Evolutionary conservation across 345 rosid species (phyloP), one percentile per base, ranked within the genome.

Genomic region (Boechera retrofracta): DNA sequence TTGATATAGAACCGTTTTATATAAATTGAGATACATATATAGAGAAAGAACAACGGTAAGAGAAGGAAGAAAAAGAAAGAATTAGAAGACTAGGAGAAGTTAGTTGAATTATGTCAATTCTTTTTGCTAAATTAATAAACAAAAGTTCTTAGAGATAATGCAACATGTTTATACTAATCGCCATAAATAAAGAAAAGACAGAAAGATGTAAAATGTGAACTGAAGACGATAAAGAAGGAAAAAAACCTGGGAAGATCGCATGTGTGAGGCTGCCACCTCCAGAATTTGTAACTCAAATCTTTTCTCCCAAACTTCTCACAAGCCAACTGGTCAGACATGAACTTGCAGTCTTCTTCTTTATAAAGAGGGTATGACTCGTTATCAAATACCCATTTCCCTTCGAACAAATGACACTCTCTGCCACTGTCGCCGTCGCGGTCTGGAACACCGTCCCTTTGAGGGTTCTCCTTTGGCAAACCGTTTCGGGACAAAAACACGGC

Each of bases 221-320:
- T 35, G 24, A 16, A 47, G 55, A 71, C 7, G 7, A 68, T 2
- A 48, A 28, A 59, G 73, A 64, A 48, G 21, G 55, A 47, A 48
- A 63, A 6, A 51, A 53, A 94, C 99, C 91, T 88, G 10, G 94
- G 98, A 48, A 91, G 87, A 73, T 89, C 83, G 59, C 99, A 95
- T 10, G 83, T 84, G 61, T 84, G 84, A 67, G 99, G 99, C 45
- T 95, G 90, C 97, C 99, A 95, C 62, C 88, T 87, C 98, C 94
- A 91, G 21, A 80, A 82, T 81, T 81, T 96, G 51, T 84, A 91
- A 70, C 51, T 64, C 58, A 86, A 77, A 67, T 95, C 94, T 69
- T 86, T 85, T 75, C 99, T 86, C 28, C 98, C 99, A 72, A 88
- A 91, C 79, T 89, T 87, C 83, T 83, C 80, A 64, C 97, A 89